phyloP scores from a whole-genome alignment of 345 rosid genomes.

The Bretschneidera sinensis region DNA sequence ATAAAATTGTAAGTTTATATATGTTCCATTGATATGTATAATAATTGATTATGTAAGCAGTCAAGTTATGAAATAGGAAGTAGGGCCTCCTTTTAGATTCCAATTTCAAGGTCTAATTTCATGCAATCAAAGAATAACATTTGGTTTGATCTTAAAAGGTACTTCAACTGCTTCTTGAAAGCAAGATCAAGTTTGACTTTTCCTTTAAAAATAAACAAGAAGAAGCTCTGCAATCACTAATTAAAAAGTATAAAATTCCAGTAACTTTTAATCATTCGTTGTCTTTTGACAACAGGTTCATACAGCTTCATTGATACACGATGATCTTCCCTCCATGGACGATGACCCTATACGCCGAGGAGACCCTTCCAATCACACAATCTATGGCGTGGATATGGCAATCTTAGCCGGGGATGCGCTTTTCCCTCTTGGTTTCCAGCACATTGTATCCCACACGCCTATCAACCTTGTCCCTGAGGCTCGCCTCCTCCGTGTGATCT shows the following conservation, averaged over 20 bases:
- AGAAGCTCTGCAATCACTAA: background rate
- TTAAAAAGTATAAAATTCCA: background rate
- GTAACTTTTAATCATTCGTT: no score
- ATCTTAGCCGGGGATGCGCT: slow-evolving; percentile 96
- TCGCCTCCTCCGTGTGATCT: slow-evolving; percentile 60
- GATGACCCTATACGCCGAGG: slow-evolving; percentile 81
- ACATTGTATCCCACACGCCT: slow-evolving; percentile 78
- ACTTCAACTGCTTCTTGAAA: no score
- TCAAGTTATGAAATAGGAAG: no score
- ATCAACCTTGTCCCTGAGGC: slow-evolving; percentile 59
- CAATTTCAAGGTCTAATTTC: no score
- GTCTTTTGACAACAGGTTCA: slow-evolving; percentile 46
- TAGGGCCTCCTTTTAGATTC: no score
- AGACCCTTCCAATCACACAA: slow-evolving; percentile 79
- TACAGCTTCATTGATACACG: slow-evolving; percentile 85
- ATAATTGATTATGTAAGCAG: no score
- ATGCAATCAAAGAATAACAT: background rate
- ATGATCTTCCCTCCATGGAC: slow-evolving; percentile 97
- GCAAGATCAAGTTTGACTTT: background rate
- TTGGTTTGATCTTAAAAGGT: background rate
- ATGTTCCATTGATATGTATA: no score
- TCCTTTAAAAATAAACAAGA: no score
- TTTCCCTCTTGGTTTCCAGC: slow-evolving; percentile 88
- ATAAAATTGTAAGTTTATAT: no score
- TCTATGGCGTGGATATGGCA: slow-evolving; percentile 75